Evolutionary conservation across 768 basidiomycete species (phyloP).

Genomic region (Russula abietina): DNA sequence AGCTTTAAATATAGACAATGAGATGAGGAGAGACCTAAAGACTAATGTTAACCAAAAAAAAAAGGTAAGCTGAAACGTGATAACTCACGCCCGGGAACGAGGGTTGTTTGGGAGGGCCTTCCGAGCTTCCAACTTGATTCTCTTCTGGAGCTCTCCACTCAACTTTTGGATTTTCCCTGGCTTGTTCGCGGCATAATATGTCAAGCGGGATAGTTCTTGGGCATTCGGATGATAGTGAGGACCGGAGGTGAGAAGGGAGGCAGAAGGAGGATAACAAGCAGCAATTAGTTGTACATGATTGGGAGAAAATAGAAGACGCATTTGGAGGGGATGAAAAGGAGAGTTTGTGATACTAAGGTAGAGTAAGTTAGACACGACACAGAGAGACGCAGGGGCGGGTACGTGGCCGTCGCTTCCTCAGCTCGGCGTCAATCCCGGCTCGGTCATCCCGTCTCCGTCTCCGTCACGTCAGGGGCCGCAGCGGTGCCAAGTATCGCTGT

Average conservation of each 20-base stretch:
- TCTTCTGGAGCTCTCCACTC: slow-evolving; percentile 70
- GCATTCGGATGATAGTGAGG: slow-evolving; percentile 76
- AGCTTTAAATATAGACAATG: slow-evolving; percentile 74
- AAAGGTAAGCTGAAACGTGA: slow-evolving; percentile 1
- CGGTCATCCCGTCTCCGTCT: too few relatives aligned
- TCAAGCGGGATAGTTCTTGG: slow-evolving; percentile 78
- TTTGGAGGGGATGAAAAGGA: slow-evolving; percentile 28
- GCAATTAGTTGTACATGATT: slow-evolving; percentile 79
- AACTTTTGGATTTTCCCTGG: slow-evolving; percentile 77
- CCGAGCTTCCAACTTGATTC: slow-evolving; percentile 52
- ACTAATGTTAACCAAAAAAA: not conserved
- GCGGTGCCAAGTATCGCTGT: too few relatives aligned
- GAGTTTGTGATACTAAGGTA: slow-evolving; percentile 7
- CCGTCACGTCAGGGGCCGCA: too few relatives aligned
- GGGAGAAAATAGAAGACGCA: slow-evolving; percentile 73
- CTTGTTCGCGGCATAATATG: slow-evolving; percentile 81
- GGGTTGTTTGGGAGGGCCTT: slow-evolving; percentile 72
- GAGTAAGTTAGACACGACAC: not conserved
- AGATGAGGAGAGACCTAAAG: slow-evolving; percentile 68
- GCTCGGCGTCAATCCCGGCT: too few relatives aligned
- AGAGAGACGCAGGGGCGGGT: too few relatives aligned
- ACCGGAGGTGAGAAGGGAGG: slow-evolving; percentile 65
- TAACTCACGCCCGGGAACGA: slow-evolving; percentile 70
- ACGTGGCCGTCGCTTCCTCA: too few relatives aligned
- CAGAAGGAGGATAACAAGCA: slow-evolving; percentile 79